Evolutionary conservation across 177 flowering plant genomes (phyloP).

Genomic region (Vitis hybrid): DNA sequence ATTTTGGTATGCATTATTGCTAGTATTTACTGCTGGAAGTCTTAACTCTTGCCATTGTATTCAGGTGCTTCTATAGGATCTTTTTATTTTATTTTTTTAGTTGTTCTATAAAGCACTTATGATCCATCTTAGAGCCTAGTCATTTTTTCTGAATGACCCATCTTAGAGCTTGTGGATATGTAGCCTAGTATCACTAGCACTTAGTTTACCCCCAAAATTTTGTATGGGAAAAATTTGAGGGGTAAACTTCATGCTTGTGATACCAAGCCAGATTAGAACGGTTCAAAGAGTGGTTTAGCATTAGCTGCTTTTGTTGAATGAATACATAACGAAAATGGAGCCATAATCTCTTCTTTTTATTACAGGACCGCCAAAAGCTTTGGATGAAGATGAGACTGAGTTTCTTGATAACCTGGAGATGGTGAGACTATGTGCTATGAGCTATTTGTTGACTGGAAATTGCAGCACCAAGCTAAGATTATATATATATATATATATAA

Average conservation of each 20-base stretch:
- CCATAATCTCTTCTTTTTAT: neutral
- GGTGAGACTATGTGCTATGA: conserved; percentile 52
- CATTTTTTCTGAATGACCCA: no score
- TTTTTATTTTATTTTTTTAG: neutral
- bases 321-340: neutral
- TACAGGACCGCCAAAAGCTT: conserved; percentile 96
- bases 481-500: no score
- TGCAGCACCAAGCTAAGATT: no score
- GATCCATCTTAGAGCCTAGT: no score
- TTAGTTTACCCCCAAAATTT: no score
- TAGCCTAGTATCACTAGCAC: no score
- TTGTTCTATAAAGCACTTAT: neutral
- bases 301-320: neutral
- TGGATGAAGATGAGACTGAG: conserved; percentile 96
- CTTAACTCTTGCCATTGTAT: neutral
- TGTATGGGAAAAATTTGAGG: no score
- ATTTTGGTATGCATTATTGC: neutral
- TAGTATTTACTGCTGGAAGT: neutral
- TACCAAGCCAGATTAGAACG: no score
- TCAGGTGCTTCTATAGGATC: no score
- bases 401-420: conserved; percentile 77
- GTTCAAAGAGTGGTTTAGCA: no score
- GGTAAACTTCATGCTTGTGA: neutral
- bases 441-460: conserved; percentile 24
- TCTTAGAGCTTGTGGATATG: no score